Conservation (phyloP, 768 basidiomycete genomes). For the Boletus tylopilopsis region DNA sequence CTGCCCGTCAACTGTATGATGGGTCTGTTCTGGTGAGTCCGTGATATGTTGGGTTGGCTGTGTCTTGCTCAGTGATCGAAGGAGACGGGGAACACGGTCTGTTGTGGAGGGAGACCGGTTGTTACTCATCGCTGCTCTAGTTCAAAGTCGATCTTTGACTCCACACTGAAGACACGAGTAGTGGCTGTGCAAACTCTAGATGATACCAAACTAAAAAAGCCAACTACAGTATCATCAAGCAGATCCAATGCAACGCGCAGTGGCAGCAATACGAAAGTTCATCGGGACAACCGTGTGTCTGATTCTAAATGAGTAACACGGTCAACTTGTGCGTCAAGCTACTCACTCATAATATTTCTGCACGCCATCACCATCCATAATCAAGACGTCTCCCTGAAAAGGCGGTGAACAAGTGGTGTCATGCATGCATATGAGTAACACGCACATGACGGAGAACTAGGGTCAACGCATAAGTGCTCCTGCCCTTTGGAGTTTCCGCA, state of each 20-base stretch:
- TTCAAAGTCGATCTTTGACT: background rate
- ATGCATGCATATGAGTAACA: background rate
- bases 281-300: slow-evolving; percentile 75
- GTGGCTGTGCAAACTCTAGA: slow-evolving; percentile 14
- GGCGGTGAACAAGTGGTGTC: background rate
- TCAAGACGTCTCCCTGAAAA: slow-evolving; percentile 70
- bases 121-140: slow-evolving; percentile 10
- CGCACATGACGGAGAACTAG: slow-evolving; percentile 66
- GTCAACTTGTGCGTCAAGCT: background rate
- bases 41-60: slow-evolving; percentile 14
- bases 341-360: slow-evolving; percentile 71
- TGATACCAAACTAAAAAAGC: background rate
- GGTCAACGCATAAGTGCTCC: slow-evolving; percentile 40
- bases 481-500: slow-evolving; percentile 31
- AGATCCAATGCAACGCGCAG: slow-evolving; percentile 60
- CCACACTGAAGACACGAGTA: background rate
- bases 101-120: background rate
- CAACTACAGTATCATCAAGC: slow-evolving; percentile 12
- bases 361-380: slow-evolving; percentile 70
- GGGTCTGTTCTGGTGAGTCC: slow-evolving; percentile 4
- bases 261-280: slow-evolving; percentile 78
- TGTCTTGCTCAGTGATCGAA: slow-evolving; percentile 21
- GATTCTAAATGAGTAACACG: slow-evolving; percentile 10
- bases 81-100: slow-evolving; percentile 9
- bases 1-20: slow-evolving; percentile 1